Base-by-base conservation (phyloP, 805 yeast species). In the Ogataea pini region DNA sequence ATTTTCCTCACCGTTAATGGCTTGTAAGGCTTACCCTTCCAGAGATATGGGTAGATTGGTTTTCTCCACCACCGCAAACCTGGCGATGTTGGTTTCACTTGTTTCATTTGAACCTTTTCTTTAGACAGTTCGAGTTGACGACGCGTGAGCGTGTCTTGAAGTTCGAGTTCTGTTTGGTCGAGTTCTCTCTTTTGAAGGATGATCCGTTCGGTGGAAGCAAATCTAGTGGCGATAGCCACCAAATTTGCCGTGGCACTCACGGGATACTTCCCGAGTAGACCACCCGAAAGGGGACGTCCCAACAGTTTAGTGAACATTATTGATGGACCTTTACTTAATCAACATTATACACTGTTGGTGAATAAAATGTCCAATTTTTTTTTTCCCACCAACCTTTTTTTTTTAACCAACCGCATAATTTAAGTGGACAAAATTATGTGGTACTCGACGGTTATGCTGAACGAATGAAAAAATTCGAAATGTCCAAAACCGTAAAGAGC, bases 11-110 rank as follows among this genome's bases (percentile, higher is more conserved):
- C 77, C 0, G 99, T 92, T 62, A 94, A 76, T 38, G 83, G 82
- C 63, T 76, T 76, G 49, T 86, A 71, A 1, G 98, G 97, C 46
- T 84, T 76, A 8, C 97, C 97, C 63, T 84, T 86, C 78, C 87
- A 86, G 52, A 94, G 72, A 67, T 94, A 87, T 13, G 88, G 85
- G 67, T 91, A 91, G 14, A 90, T 76, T 37, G 98, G 97, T 56
- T 83, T 80, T 60, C 89, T 80, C 75, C 80, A 89, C 89, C 96
- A 89, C 61, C 96, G 79, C 52, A 89, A 69, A 63, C 95, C 91
- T 0, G 97, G 97, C 39, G 94, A 85, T 22, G 82, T 79, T 41
- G 94, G 92, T 58, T 89, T 89, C 60, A 82, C 80, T 52, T 79
- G 77, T 68, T 86, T 89, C 75, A 90, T 75, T 58, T 77, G 77